A percentile compares a stretch with the other conserved stretches of the same genome.
Evolutionary conservation across 2,329 filamentous ascomycete species (phyloP).

Genomic region (Botrytis medusae): DNA sequence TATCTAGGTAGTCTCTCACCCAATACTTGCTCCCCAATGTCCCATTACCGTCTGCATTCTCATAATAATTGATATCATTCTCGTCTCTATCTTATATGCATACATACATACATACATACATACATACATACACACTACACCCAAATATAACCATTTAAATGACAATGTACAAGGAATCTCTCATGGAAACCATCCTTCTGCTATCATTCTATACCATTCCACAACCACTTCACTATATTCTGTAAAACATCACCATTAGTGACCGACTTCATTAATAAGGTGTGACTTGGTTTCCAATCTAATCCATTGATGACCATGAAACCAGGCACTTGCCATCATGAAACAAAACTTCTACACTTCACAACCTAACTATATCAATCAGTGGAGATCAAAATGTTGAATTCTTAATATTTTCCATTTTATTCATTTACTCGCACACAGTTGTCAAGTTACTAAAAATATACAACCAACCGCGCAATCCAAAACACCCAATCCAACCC

Average conservation of each 20-base stretch:
- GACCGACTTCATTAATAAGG: not conserved
- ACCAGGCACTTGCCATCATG: not conserved
- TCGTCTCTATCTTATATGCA: not conserved
- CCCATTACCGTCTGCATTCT: not conserved
- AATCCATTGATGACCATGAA: not conserved
- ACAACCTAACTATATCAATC: not conserved
- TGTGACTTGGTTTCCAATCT: not conserved
- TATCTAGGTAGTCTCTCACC: not conserved
- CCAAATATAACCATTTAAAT: not conserved
- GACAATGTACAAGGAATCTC: not conserved
- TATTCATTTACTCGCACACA: not conserved
- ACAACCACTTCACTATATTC: not conserved
- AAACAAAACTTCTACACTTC: not conserved
- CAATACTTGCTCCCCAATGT: not conserved
- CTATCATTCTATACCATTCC: not conserved
- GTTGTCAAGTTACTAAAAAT: conserved; percentile 4
- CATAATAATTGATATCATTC: not conserved
- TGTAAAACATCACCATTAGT: not conserved
- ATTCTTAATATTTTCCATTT: conserved; percentile 4
- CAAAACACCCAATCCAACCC: conserved; percentile 10
- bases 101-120: not conserved
- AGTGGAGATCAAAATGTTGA: not conserved
- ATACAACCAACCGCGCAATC: conserved; percentile 11
- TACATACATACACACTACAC: not conserved
- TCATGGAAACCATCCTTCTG: not conserved